Evolutionary conservation across 331 rosid species (phyloP), one percentile per base, ranked within the genome.

Genomic region (Quercus phellos): DNA sequence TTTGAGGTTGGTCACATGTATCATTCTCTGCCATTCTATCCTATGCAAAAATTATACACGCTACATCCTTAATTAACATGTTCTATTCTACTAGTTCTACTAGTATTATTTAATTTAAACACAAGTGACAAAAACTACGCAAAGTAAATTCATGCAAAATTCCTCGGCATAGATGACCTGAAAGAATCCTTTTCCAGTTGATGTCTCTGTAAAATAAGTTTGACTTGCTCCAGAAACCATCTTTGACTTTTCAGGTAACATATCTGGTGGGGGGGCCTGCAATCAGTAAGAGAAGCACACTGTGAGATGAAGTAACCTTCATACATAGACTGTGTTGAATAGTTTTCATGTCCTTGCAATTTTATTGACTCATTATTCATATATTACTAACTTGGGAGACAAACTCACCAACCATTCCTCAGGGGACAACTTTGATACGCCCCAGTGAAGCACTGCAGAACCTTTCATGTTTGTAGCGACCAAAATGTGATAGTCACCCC

Each of bases 191-290:
- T 77, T 76, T 55, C 73, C 79, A 21, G 56, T 55, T 71, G 70
- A 71, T 24, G 55, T 46, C 38, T 83, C 81, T 22, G 27, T 56
- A 66, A 83, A 83, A 66, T 79, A 79, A 56, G 81, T 83, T 53
- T 79, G 87, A 59, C 87, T 68, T 24, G 87, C 87, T 76, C 79
- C 82, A 60, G 73, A 71, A 76, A 76, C 82, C 79, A 76, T 66
- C 43, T 84, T 79, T 84, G 87, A 80, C 22, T 84, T 80, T 67
- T 76, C 71, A 18, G 79, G 84, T 72, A 72, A 72, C 24, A 72
- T 72, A 59, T 67, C 87, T 32, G 29, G 53, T 72, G 84, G 79
- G 6, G 84, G 87, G 14, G 71, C 79, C 84, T 84, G 76, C 73
- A 79, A 2, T 22, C 32, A 22, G 64, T 68, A 64, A 59, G 69